Percentiles rank a stretch among this genome's conserved stretches.
Conservation (phyloP, 768 basidiomycete genomes). For the Auriculariales sp. region DNA sequence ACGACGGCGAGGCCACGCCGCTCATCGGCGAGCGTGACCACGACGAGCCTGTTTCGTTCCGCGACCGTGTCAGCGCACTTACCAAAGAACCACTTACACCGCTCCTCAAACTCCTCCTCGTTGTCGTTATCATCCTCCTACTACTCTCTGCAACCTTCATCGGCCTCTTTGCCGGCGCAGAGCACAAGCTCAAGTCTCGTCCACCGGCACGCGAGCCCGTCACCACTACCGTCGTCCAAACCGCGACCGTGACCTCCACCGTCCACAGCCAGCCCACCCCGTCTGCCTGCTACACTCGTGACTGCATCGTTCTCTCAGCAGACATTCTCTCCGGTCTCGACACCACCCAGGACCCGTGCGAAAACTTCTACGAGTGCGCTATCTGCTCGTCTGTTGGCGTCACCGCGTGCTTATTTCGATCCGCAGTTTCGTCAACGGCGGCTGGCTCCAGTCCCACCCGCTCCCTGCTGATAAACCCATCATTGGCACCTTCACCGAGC, state of each 20-base stretch:
- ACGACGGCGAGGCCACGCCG: neutral
- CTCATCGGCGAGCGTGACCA: conserved; percentile 25
- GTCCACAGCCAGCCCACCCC: conserved; percentile 13
- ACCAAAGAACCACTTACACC: conserved; percentile 67
- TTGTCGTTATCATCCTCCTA: conserved; percentile 60
- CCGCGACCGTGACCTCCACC: conserved; percentile 17
- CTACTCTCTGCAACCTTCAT: conserved; percentile 79
- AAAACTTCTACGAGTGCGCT: conserved; percentile 86
- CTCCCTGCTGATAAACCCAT: conserved; percentile 75
- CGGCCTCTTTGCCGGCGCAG: conserved; percentile 82
- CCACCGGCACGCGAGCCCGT: conserved; percentile 10
- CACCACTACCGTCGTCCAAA: conserved; percentile 20
- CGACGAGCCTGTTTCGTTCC: neutral
- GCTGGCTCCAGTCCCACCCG: conserved; percentile 73
- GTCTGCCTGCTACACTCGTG: conserved; percentile 57
- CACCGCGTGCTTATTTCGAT: conserved; percentile 5
- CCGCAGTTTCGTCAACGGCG: conserved; percentile 44
- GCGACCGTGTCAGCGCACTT: neutral
- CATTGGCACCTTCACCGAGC: conserved; percentile 56
- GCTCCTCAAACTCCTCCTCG: conserved; percentile 69
- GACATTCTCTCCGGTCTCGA: conserved; percentile 73
- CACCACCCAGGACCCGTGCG: conserved; percentile 76
- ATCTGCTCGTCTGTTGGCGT: neutral
- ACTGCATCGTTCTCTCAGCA: conserved; percentile 75
- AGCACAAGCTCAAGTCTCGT: conserved; percentile 45